Conservation (phyloP, 169 alveolate species). For the Pseudocohnilembus persalinus region DNA sequence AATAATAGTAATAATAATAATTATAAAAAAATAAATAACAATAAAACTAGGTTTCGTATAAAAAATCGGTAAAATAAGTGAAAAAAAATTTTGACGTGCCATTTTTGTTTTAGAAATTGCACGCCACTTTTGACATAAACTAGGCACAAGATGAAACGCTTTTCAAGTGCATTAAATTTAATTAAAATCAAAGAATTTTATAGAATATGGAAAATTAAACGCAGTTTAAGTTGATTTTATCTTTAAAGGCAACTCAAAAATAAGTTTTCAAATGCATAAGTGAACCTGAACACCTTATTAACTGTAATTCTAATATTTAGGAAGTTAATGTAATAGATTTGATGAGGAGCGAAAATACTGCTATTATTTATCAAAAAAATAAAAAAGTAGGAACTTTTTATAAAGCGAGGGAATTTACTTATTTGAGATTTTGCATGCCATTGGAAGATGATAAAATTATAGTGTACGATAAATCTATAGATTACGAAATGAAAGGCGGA, state of each 20-base stretch:
- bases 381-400: background rate
- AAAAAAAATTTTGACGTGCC: background rate
- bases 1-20: too few relatives aligned
- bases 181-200: background rate
- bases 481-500: background rate
- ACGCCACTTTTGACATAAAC: background rate
- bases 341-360: background rate
- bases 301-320: background rate
- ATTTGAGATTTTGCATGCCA: background rate
- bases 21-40: too few relatives aligned
- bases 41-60: background rate
- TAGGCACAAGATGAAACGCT: background rate
- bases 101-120: too few relatives aligned
- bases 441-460: background rate
- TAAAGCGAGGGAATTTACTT: background rate
- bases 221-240: background rate
- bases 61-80: background rate
- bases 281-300: background rate
- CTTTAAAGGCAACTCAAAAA: background rate
- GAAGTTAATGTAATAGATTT: background rate
- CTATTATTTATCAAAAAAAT: background rate
- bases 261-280: background rate
- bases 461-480: background rate
- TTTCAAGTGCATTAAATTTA: background rate
- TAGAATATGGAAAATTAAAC: background rate